Base-by-base conservation (phyloP, 2,329 filamentous ascomycete species). In the Sordariomycetes sp. region DNA sequence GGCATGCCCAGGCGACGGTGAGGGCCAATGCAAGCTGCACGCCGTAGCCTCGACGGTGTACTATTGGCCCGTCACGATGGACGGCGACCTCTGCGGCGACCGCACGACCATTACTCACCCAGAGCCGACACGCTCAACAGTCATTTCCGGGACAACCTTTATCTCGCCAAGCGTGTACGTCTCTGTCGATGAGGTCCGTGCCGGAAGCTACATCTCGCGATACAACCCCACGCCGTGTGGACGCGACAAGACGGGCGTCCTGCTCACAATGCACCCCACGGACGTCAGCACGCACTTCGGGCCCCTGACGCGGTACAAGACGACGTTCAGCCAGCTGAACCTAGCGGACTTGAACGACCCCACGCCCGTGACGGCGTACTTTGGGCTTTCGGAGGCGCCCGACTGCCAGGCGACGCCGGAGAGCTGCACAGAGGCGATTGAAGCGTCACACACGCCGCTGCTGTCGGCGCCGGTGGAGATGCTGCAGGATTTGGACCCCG, bases 131-230 rank as follows among this genome's bases (percentile, higher is more conserved):
- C 50, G 51, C 24, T 35, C 56, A 7, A 57, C 56, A 12, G 56
- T 52, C 17, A 45, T 57, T 15, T 15, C n/a, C 2, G 56, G 56
- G 15, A 53, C 56, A 1, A 53, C 51, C 10, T 57, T 53, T 24
- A 24, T 36, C 56, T 57, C 56, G 56, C 56, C 56, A n/a, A 57
- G 56, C 52, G 51, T 57, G 48, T 57, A 57, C 20, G 34, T 57
- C 51, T 36, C 51, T 34, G 36, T 57, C 4, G 35, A 42, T 1
- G 7, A 32, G 12, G 13, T 57, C 20, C 15, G 13, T 10, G 34
- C 51, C 50, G 20, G 32, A 10, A 57, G 56, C 56, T 45, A 57
- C 51, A 20, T 24, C 15, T 25, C 7, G 1, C 22, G 36, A n/a
- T 53, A 48, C 50, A 53, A 17, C 13, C 34, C 20, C 50, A 57